A percentile compares a stretch with the other conserved stretches of the same genome.
These are phyloP conservation scores for Marasmius tenuissimus DNA, from an alignment of 1,284 basidiomycete species.

Conservation along the genomic window DNA sequence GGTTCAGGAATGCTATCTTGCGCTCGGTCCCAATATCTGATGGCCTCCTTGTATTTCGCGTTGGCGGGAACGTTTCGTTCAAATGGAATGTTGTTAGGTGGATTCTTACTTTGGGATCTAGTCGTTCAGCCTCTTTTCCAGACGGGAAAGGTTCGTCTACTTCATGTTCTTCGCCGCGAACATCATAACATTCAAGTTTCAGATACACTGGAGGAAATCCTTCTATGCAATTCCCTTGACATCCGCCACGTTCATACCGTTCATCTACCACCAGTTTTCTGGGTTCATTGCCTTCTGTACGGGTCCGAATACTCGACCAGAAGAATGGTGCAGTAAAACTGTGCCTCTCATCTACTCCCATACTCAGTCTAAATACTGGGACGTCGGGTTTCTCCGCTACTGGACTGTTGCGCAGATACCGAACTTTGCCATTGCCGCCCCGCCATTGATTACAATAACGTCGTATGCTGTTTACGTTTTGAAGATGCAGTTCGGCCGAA, in stretches of 20 bases:
- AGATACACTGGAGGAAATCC: constrained; percentile 34
- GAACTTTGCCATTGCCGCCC: constrained; percentile 83
- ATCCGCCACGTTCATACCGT: constrained; percentile 58
- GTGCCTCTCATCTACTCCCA: constrained; percentile 81
- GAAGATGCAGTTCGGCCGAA: constrained; percentile 28
- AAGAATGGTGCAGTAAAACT: constrained; percentile 63
- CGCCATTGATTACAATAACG: constrained; percentile 62
- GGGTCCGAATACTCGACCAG: constrained; percentile 7
- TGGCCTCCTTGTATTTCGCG: constrained; percentile 64
- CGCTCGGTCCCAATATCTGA: constrained; percentile 45
- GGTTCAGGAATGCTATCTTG: constrained; percentile 62
- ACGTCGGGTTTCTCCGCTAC: constrained; percentile 83
- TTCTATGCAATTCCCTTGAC: constrained; percentile 40
- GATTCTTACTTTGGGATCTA: constrained; percentile 75
- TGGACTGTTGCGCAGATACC: constrained; percentile 85
- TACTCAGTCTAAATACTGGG: constrained; percentile 88
- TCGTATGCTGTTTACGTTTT: constrained; percentile 32
- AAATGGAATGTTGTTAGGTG: constrained; percentile 77
- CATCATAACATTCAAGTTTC: constrained; percentile 12
- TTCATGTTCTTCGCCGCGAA: constrained; percentile 2
- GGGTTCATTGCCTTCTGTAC: constrained; percentile 71
- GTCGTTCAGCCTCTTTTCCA: constrained; percentile 51
- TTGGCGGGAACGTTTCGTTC: constrained; percentile 74
- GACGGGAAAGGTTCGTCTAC: constrained; percentile 31
- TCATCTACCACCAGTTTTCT: constrained; percentile 66